Percentiles rank a stretch among this genome's conserved stretches.
Evolutionary conservation across 2,329 filamentous ascomycete genomes (phyloP).

Genomic region (Neopestalotiopsis sp.): DNA sequence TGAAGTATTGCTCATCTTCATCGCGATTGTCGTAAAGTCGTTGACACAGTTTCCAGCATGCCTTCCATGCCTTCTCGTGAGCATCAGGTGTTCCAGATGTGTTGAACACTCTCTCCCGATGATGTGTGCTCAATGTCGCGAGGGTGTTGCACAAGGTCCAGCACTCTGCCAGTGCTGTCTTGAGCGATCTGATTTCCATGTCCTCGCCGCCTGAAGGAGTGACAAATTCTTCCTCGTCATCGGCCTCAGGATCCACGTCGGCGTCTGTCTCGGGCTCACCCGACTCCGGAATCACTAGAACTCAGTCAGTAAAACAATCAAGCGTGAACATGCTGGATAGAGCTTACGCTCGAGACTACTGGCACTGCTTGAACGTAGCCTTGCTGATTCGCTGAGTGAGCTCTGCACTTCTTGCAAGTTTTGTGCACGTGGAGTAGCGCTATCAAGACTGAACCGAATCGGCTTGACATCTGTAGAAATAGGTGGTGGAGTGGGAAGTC

Average conservation of each 20-base stretch:
- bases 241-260: constrained; percentile 61
- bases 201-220: constrained; percentile 52
- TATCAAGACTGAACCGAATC: constrained; percentile 68
- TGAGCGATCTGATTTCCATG: constrained; percentile 71
- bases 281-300: constrained; percentile 56
- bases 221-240: constrained; percentile 55
- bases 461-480: constrained; percentile 78
- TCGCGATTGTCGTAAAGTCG: constrained; percentile 84
- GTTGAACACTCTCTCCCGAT: constrained; percentile 80
- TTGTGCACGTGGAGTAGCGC: constrained; percentile 81
- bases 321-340: neutral
- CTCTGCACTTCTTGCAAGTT: constrained; percentile 76
- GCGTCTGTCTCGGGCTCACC: constrained; percentile 56
- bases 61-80: constrained; percentile 90
- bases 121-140: constrained; percentile 82
- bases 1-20: constrained; percentile 68
- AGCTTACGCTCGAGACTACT: constrained; percentile 76
- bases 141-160: constrained; percentile 95
- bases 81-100: constrained; percentile 75
- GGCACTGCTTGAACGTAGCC: constrained; percentile 69
- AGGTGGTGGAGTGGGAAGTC: constrained; percentile 68
- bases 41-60: constrained; percentile 92
- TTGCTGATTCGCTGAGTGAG: constrained; percentile 55
- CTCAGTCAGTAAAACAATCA: neutral
- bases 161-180: constrained; percentile 81